These are phyloP conservation scores for Cryptococcus maquisensis DNA, from an alignment of 1,284 basidiomycete genomes.

Conservation along the genomic window DNA sequence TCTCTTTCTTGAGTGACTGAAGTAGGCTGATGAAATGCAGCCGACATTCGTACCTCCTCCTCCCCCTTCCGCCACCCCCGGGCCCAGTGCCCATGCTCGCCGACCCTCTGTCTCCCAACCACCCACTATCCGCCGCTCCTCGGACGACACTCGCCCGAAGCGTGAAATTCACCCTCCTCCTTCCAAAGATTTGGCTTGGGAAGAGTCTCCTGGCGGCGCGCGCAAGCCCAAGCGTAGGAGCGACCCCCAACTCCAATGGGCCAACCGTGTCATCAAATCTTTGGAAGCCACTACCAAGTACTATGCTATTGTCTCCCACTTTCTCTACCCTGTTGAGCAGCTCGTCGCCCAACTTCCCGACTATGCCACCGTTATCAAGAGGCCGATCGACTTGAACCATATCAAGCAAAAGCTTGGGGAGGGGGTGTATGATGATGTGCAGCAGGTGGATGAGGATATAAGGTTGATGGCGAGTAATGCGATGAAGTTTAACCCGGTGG, in stretches of 20 bases:
- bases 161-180: slow-evolving; percentile 95
- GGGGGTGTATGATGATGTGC: slow-evolving; percentile 67
- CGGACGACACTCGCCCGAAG: slow-evolving; percentile 70
- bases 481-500: slow-evolving; percentile 83
- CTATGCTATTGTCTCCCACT: slow-evolving; percentile 69
- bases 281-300: slow-evolving; percentile 72
- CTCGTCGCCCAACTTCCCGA: slow-evolving; percentile 63
- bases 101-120: slow-evolving; percentile 42
- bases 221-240: slow-evolving; percentile 57
- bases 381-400: slow-evolving; percentile 89
- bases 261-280: slow-evolving; percentile 66
- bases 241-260: slow-evolving; percentile 80
- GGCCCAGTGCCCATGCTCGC: slow-evolving; percentile 23
- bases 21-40: slow-evolving; percentile 1
- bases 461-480: slow-evolving; percentile 93
- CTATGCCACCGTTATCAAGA: slow-evolving; percentile 84
- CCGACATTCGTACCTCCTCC: slow-evolving; percentile 13
- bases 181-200: slow-evolving; percentile 82
- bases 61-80: slow-evolving; percentile 20
- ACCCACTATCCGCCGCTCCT: slow-evolving; percentile 46
- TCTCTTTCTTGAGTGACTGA: slow-evolving; percentile 10
- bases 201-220: slow-evolving; percentile 54
- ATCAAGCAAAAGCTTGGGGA: slow-evolving; percentile 78
- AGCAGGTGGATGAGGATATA: slow-evolving; percentile 84
- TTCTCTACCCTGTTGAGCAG: slow-evolving; percentile 88